Conservation (phyloP, 2,329 filamentous ascomycete genomes). For the Leptographium radiaticola region DNA sequence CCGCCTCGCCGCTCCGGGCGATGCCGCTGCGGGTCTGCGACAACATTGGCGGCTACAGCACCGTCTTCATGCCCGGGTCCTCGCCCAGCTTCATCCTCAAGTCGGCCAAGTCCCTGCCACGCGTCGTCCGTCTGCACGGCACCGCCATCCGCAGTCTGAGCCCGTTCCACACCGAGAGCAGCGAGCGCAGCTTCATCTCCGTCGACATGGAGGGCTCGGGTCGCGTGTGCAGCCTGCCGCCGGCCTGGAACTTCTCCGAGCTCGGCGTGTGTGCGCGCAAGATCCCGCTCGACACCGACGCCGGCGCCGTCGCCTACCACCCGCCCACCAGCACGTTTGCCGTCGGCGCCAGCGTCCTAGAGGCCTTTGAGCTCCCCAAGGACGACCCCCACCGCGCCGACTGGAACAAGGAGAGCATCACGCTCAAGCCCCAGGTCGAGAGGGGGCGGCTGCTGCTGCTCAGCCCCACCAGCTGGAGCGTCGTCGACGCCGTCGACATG, state of each 20-base stretch:
- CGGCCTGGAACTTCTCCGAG: conserved; percentile 54
- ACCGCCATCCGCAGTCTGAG: conserved; percentile 58
- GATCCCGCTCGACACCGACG: conserved; percentile 54
- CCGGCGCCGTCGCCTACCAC: conserved; percentile 66
- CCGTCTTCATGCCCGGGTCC: conserved; percentile 69
- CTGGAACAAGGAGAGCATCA: conserved; percentile 59
- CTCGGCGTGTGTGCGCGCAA: conserved; percentile 65
- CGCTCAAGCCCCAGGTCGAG: conserved; percentile 53
- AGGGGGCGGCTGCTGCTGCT: conserved; percentile 66
- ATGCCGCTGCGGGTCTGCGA: conserved; percentile 43
- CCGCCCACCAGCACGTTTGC: conserved; percentile 62
- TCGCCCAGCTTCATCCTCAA: conserved; percentile 76
- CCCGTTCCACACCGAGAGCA: conserved; percentile 62
- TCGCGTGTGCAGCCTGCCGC: conserved; percentile 59
- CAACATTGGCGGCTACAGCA: conserved; percentile 64
- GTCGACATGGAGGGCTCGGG: conserved; percentile 60
- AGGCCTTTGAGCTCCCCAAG: conserved; percentile 71
- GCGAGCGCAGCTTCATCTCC: conserved; percentile 73
- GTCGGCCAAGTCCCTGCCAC: conserved; percentile 63
- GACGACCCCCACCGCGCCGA: conserved; percentile 76
- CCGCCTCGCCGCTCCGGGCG: conserved; percentile 25
- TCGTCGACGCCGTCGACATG: conserved; percentile 64
- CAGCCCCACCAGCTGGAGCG: conserved; percentile 61
- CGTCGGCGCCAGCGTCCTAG: conserved; percentile 52
- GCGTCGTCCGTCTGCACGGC: conserved; percentile 60